These are phyloP conservation scores for Neoboletus brunneissimus DNA, from an alignment of 768 basidiomycete genomes.

Conservation along the genomic window DNA sequence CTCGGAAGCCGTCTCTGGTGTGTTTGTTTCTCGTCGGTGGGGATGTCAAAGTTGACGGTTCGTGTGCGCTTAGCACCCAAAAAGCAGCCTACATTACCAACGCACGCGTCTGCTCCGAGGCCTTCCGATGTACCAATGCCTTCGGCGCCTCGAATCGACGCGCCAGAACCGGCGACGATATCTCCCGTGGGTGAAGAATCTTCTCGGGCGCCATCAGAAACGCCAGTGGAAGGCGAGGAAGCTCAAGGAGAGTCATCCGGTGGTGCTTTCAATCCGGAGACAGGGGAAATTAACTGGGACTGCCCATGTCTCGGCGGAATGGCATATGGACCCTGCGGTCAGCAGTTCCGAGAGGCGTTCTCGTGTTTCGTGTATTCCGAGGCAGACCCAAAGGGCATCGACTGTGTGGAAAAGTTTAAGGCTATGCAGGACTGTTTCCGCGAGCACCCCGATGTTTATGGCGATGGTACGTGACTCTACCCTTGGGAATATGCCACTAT, in stretches of 20 bases:
- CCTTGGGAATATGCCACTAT: neutral
- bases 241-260: conserved; percentile 30
- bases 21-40: conserved; percentile 3
- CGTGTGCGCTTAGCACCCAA: conserved; percentile 15
- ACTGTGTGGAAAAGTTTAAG: conserved; percentile 97
- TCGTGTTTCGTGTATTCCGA: conserved; percentile 96
- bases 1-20: conserved; percentile 33
- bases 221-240: conserved; percentile 19
- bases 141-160: conserved; percentile 9
- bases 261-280: conserved; percentile 89
- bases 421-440: conserved; percentile 98
- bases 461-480: conserved; percentile 63
- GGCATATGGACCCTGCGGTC: conserved; percentile 96
- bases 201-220: conserved; percentile 7
- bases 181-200: conserved; percentile 4
- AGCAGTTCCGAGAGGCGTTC: conserved; percentile 91
- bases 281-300: conserved; percentile 99
- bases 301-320: conserved; percentile 98
- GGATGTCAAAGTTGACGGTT: neutral
- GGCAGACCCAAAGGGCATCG: conserved; percentile 93
- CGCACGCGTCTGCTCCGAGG: conserved; percentile 1
- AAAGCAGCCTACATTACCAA: conserved; percentile 9
- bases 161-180: conserved; percentile 14
- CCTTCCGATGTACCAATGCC: conserved; percentile 22
- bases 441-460: conserved; percentile 93